phyloP scores from a whole-genome alignment of 2,329 filamentous ascomycete species.

The Ceratocystis huliohia region DNA sequence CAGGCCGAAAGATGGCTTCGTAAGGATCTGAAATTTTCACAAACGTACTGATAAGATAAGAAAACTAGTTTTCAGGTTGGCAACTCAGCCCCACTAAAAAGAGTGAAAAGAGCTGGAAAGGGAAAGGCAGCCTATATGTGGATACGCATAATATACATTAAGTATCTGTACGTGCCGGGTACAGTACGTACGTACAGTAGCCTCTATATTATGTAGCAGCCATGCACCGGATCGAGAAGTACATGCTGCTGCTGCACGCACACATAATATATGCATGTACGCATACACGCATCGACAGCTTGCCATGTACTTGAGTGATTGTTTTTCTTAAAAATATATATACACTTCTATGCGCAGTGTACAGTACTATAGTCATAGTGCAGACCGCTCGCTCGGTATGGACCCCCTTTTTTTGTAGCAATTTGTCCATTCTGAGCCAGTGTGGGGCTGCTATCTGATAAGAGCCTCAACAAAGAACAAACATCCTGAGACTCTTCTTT shows the following conservation, averaged over 20 bases:
- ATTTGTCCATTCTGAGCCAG: constrained; percentile 7
- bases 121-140: neutral
- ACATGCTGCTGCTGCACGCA: neutral
- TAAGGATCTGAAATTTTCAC: constrained; percentile 11
- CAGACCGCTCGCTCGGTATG: neutral
- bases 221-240: neutral
- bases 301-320: too few species aligned
- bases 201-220: neutral
- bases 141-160: neutral
- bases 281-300: neutral
- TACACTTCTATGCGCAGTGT: too few species aligned
- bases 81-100: neutral
- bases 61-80: neutral
- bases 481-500: neutral
- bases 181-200: neutral
- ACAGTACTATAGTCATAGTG: too few species aligned
- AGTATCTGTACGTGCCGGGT: too few species aligned
- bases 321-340: too few species aligned
- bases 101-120: neutral
- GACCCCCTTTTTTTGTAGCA: neutral
- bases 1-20: neutral
- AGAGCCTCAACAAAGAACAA: neutral
- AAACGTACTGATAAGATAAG: constrained; percentile 5
- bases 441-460: neutral
- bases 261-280: neutral